Percentiles rank a stretch among this genome's conserved stretches.
phyloP scores from a whole-genome alignment of 176 grass and related monocot species.

The Hordeum marinum region DNA sequence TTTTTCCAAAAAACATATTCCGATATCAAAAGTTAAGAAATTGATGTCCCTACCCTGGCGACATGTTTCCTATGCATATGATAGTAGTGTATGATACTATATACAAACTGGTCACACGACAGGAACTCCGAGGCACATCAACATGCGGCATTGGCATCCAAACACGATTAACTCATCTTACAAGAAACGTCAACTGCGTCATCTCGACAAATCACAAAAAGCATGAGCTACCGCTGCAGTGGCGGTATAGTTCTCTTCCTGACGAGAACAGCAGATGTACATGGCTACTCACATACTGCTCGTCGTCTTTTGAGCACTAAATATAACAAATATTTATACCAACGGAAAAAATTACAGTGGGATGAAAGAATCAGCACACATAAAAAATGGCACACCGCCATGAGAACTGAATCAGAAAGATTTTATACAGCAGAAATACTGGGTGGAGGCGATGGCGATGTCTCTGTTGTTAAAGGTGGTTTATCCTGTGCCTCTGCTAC shows the following conservation, averaged over 20 bases:
- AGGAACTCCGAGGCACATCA: neutral
- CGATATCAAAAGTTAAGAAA: too few species aligned
- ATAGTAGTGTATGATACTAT: too few species aligned
- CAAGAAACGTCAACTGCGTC: neutral
- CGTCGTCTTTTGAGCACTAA: neutral
- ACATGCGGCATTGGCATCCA: neutral
- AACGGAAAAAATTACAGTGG: slow-evolving; percentile 27
- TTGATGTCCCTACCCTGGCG: neutral
- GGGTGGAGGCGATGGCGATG: slow-evolving; percentile 1
- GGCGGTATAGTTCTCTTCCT: neutral
- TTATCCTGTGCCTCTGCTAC: slow-evolving; percentile 9
- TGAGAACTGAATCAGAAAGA: slow-evolving; percentile 17
- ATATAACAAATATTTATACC: slow-evolving; percentile 23
- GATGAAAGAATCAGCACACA: slow-evolving; percentile 5
- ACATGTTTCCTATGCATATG: neutral
- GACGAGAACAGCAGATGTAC: slow-evolving; percentile 40
- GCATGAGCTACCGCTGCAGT: slow-evolving; percentile 11
- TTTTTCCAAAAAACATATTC: too few species aligned
- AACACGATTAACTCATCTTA: neutral
- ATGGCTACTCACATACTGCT: slow-evolving; percentile 47
- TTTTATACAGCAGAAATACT: slow-evolving; percentile 30
- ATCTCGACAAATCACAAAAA: slow-evolving; percentile 20
- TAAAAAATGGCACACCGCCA: slow-evolving; percentile 28
- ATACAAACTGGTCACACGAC: neutral
- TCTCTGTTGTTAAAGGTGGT: slow-evolving; percentile 26